Evolutionary conservation across 306 rosid genomes (phyloP), one percentile per base, ranked within the genome.

Genomic region (Phaseolus lunatus): DNA sequence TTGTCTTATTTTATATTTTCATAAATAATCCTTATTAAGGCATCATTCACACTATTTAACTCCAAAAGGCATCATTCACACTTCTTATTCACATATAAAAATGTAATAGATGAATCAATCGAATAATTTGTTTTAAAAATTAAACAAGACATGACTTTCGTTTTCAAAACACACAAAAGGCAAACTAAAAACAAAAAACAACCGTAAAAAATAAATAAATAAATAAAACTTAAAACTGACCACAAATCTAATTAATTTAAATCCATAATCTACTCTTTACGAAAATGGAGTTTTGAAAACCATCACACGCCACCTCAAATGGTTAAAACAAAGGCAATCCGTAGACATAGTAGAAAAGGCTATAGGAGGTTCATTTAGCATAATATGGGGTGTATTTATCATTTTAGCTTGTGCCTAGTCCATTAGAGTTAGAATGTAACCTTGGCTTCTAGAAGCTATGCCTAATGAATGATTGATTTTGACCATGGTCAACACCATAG

Each of bases 161-260:
- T 52, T 41, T 71, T 13, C 18, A 18, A 82, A 61, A 31, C 74
- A 48, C 41, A 20, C 18, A 58, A 13, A 58, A 57, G 19, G 4
- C 7, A 22, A 63, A 29, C 23, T 9, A 52, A 49, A 77, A 53
- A 58, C 19, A 3, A 27, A 48, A 72, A 67, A 49, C 47, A 7
- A 29, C 12, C 41, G 49, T 5, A 14, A 52, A 18, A 50, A n/a
- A 39, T 26, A 45, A 31, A 64, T 53, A 33, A 37, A 37, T n/a
- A n/a, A n/a, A n/a, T n/a, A n/a, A n/a, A n/a, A n/a, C n/a, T n/a
- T n/a, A n/a, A n/a, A n/a, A n/a, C n/a, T n/a, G 48, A 18, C 48
- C 9, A 22, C 45, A 77, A 76, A 82, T 82, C 79, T 72, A 65
- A 39, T 9, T 20, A 39, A 81, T 7, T 53, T 9, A n/a, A 73